Evolutionary conservation across 1,284 basidiomycete species (phyloP).

Genomic region (Naganishia sp.): DNA sequence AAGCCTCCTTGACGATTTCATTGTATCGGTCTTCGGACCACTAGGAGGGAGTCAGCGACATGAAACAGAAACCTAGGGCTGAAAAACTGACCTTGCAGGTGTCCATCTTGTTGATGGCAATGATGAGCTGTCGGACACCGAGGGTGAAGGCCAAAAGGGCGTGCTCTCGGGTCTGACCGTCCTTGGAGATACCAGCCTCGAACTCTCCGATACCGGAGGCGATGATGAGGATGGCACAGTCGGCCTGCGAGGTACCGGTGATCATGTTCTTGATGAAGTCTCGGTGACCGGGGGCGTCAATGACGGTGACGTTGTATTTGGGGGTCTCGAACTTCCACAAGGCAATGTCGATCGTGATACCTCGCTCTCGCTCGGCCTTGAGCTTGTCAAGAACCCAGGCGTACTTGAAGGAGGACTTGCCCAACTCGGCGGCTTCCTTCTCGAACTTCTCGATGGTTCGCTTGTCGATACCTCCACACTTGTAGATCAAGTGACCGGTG

Average conservation of each 20-base stretch:
- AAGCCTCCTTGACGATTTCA: conserved; percentile 99
- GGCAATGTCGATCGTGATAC: conserved; percentile 99
- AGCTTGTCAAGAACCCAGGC: conserved; percentile 99
- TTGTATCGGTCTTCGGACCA: conserved; percentile 99
- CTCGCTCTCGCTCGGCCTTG: conserved; percentile 99
- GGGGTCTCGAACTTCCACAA: conserved; percentile 98
- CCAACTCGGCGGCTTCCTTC: conserved; percentile 99
- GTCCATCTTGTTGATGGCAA: conserved; percentile 99
- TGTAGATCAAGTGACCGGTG: conserved; percentile 99
- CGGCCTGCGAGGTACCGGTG: conserved; percentile 99
- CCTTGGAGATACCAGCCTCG: conserved; percentile 99
- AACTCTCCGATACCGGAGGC: conserved; percentile 99
- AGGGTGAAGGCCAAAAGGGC: conserved; percentile 99
- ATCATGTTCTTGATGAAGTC: conserved; percentile 99
- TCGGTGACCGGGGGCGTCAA: conserved; percentile 97
- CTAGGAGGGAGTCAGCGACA: conserved; percentile 55
- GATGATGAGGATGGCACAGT: conserved; percentile 99
- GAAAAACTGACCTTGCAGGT: conserved; percentile 75
- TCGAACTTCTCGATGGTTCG: conserved; percentile 99
- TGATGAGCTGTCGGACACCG: conserved; percentile 99
- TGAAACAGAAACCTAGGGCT: background rate
- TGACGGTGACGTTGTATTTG: conserved; percentile 82
- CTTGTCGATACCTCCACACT: conserved; percentile 99
- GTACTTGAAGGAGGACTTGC: conserved; percentile 99
- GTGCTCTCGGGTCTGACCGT: conserved; percentile 99